Evolutionary conservation across 306 rosid genomes (phyloP).

Genomic region (Rubus idaeus): DNA sequence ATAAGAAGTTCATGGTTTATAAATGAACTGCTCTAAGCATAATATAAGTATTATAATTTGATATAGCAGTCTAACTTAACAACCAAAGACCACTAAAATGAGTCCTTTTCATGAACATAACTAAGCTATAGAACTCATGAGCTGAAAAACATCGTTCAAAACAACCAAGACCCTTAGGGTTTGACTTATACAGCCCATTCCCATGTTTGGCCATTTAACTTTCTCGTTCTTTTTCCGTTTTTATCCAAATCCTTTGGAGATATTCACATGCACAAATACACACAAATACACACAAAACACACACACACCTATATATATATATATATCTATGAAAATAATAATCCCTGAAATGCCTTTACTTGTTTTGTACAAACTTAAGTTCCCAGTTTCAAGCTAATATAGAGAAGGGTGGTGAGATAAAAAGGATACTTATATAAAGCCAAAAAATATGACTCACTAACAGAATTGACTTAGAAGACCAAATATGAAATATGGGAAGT

Average conservation of each 20-base stretch:
- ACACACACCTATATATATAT: not conserved
- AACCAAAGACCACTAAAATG: not conserved
- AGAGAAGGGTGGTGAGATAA: not conserved
- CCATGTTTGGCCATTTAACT: not conserved
- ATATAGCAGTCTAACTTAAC: not conserved
- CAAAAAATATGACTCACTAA: not conserved
- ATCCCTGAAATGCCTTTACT: not conserved
- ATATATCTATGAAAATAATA: not conserved
- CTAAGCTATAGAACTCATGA: not conserved
- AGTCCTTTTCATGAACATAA: not conserved
- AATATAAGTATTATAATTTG: not conserved
- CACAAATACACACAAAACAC: not conserved
- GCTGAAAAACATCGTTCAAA: not conserved
- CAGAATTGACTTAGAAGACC: not conserved
- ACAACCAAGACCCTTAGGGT: not conserved
- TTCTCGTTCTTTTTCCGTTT: not conserved
- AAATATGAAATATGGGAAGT: not conserved
- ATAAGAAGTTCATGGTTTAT: not conserved
- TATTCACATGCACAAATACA: not conserved
- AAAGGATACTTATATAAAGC: not conserved
- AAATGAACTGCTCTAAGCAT: conserved; percentile 1
- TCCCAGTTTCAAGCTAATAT: not conserved
- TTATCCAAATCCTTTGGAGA: not conserved
- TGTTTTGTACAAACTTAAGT: not conserved
- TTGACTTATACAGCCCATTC: not conserved